A percentile compares a stretch with the other conserved stretches of the same genome.
Evolutionary conservation across 371 early-diverging fungal species (phyloP).

Genomic region (Chytridium lagenaria): DNA sequence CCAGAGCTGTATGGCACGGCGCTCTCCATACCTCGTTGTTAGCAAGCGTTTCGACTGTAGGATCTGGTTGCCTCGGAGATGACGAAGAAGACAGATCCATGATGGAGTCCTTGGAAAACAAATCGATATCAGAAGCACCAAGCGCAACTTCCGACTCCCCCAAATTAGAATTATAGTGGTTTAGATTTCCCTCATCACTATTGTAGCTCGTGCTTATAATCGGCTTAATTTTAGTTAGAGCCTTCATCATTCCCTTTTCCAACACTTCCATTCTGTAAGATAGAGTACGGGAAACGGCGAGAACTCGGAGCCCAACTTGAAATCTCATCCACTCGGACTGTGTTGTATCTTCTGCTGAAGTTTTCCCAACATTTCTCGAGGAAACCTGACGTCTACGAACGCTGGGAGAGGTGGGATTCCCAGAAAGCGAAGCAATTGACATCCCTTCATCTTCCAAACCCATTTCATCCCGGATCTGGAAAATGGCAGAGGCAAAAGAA

Average conservation of each 20-base stretch:
- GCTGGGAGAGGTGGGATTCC: neutral
- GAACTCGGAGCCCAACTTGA: constrained; percentile 65
- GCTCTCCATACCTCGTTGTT: constrained; percentile 7
- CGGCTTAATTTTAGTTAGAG: constrained; percentile 48
- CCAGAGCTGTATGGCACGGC: constrained; percentile 52
- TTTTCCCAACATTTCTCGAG: neutral
- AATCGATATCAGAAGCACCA: neutral
- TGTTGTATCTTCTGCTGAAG: neutral
- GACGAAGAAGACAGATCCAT: neutral
- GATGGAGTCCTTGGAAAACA: constrained; percentile 7
- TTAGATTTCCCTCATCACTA: neutral
- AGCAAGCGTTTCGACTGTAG: neutral
- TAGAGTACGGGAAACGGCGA: constrained; percentile 61
- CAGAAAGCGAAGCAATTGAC: neutral
- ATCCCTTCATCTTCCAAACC: constrained; percentile 38
- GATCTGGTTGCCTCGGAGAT: neutral
- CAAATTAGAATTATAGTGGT: neutral
- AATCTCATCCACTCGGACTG: constrained; percentile 59
- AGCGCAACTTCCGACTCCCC: neutral
- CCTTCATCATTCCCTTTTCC: constrained; percentile 50
- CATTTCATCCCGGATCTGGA: constrained; percentile 42
- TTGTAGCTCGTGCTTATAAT: neutral
- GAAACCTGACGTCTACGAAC: neutral
- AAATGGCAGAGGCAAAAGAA: constrained; percentile 10
- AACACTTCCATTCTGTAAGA: constrained; percentile 50